These are phyloP conservation scores for Cryoendolithus antarcticus DNA, from an alignment of 2,329 filamentous ascomycete genomes.

Conservation along the genomic window DNA sequence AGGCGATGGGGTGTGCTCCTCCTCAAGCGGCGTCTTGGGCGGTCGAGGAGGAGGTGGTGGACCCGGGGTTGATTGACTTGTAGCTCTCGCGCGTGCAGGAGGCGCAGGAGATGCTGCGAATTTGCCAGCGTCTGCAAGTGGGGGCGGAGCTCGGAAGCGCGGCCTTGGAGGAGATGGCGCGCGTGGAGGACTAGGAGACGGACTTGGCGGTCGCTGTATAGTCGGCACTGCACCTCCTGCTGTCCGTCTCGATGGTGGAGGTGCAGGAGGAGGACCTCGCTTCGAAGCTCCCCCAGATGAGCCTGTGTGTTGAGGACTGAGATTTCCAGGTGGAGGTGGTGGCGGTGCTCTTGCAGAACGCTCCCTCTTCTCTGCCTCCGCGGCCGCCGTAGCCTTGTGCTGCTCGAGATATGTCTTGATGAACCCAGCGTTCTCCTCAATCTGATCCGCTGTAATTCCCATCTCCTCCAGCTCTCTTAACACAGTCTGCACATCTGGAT, in stretches of 20 bases:
- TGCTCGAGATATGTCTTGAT: slow-evolving; percentile 57
- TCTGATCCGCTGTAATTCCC: slow-evolving; percentile 58
- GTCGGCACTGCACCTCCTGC: slow-evolving; percentile 27
- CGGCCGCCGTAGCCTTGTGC: slow-evolving; percentile 41
- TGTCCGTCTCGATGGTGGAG: slow-evolving; percentile 29
- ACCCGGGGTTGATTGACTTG: slow-evolving; percentile 34
- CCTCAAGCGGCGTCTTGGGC: slow-evolving; percentile 47
- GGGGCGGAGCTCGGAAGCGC: slow-evolving; percentile 73
- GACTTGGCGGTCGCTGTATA: slow-evolving; percentile 30
- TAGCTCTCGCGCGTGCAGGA: slow-evolving; percentile 44
- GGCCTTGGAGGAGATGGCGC: slow-evolving; percentile 59
- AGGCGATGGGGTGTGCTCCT: slow-evolving; percentile 29
- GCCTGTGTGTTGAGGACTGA: slow-evolving; percentile 44
- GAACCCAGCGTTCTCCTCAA: slow-evolving; percentile 54
- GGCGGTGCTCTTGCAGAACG: slow-evolving; percentile 45
- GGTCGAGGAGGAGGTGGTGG: slow-evolving; percentile 36
- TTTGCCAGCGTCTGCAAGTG: slow-evolving; percentile 80
- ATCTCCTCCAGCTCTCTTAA: slow-evolving; percentile 49
- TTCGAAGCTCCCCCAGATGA: slow-evolving; percentile 41
- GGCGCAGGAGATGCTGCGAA: slow-evolving; percentile 47
- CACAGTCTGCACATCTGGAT: slow-evolving; percentile 50
- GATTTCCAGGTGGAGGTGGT: slow-evolving; percentile 45
- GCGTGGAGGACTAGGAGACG: slow-evolving; percentile 51
- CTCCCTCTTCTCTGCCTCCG: slow-evolving; percentile 33
- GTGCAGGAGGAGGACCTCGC: slow-evolving; percentile 50